A percentile compares a stretch with the other conserved stretches of the same genome.
phyloP scores from a whole-genome alignment of 2,329 filamentous ascomycete species.

The Purpureocillium takamizusanense region DNA sequence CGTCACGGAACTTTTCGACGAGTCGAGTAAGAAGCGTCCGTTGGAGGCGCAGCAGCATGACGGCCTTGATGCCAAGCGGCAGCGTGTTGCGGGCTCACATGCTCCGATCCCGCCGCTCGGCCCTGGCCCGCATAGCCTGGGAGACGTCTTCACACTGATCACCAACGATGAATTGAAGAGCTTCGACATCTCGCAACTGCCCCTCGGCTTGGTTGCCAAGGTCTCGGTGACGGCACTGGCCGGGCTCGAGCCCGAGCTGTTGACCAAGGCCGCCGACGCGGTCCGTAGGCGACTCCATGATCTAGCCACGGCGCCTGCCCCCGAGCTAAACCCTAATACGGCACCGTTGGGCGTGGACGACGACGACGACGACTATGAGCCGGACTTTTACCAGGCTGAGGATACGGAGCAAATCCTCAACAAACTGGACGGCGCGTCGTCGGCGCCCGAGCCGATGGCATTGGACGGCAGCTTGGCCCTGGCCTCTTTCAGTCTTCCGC shows the following conservation, averaged over 20 bases:
- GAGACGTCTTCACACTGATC: slow-evolving; percentile 81
- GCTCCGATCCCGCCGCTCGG: slow-evolving; percentile 60
- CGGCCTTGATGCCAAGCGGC: slow-evolving; percentile 74
- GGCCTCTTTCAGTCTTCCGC: slow-evolving; percentile 70
- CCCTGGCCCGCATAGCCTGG: slow-evolving; percentile 67
- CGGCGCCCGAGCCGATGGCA: slow-evolving; percentile 26
- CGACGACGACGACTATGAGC: slow-evolving; percentile 83
- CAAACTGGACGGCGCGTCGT: slow-evolving; percentile 62
- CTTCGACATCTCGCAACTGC: slow-evolving; percentile 78
- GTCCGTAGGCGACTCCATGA: slow-evolving; percentile 41
- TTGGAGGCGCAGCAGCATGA: slow-evolving; percentile 62
- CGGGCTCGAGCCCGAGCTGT: slow-evolving; percentile 56
- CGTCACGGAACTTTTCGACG: slow-evolving; percentile 71
- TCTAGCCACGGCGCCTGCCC: slow-evolving; percentile 34
- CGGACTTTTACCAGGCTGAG: slow-evolving; percentile 71
- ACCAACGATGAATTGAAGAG: slow-evolving; percentile 59
- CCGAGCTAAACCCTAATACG: slow-evolving; percentile 46
- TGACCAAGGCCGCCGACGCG: slow-evolving; percentile 65
- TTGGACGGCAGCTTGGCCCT: slow-evolving; percentile 46
- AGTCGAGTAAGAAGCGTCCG: slow-evolving; percentile 67
- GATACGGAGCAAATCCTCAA: slow-evolving; percentile 70
- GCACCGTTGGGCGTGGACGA: slow-evolving; percentile 60
- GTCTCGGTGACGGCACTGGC: slow-evolving; percentile 75
- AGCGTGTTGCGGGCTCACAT: slow-evolving; percentile 45
- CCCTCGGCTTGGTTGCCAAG: slow-evolving; percentile 64